These are phyloP conservation scores for Pittosporum tobira DNA, from an alignment of 129 eudicot species.

Conservation along the genomic window DNA sequence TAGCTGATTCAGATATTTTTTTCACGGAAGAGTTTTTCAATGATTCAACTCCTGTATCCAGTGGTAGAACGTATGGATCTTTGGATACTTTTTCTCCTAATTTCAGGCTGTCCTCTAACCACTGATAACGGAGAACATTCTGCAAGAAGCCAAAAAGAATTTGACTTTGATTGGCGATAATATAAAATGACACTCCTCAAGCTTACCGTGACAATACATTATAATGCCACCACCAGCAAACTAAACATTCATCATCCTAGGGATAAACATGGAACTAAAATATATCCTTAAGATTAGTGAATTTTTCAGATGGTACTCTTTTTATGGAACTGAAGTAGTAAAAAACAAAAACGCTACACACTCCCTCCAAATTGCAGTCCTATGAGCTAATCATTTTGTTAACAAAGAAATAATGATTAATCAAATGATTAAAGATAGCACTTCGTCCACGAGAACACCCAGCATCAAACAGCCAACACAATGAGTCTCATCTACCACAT, in stretches of 20 bases:
- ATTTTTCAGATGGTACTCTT: too few relatives aligned
- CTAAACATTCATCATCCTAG: background rate
- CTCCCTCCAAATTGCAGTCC: too few relatives aligned
- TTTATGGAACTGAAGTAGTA: background rate
- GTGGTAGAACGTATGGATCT: constrained; percentile 35
- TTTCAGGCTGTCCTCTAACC: constrained; percentile 82
- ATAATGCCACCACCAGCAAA: background rate
- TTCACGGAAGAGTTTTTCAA: constrained; percentile 10
- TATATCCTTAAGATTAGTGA: too few relatives aligned
- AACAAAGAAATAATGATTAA: too few relatives aligned
- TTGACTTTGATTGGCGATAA: too few relatives aligned
- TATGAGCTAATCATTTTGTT: too few relatives aligned
- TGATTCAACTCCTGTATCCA: constrained; percentile 22
- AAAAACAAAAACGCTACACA: background rate
- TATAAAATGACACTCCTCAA: background rate
- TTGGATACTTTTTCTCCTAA: constrained; percentile 55
- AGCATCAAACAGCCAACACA: too few relatives aligned
- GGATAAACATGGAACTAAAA: too few relatives aligned
- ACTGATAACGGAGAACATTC: constrained; percentile 62
- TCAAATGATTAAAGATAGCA: too few relatives aligned
- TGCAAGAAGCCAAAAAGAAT: constrained; percentile 33
- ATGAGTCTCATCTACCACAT: too few relatives aligned
- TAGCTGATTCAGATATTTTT: constrained; percentile 8
- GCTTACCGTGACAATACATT: background rate
- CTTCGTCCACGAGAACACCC: too few relatives aligned